These are phyloP conservation scores for Myxozyma neotropica DNA, from an alignment of 805 yeast genomes.

Conservation along the genomic window DNA sequence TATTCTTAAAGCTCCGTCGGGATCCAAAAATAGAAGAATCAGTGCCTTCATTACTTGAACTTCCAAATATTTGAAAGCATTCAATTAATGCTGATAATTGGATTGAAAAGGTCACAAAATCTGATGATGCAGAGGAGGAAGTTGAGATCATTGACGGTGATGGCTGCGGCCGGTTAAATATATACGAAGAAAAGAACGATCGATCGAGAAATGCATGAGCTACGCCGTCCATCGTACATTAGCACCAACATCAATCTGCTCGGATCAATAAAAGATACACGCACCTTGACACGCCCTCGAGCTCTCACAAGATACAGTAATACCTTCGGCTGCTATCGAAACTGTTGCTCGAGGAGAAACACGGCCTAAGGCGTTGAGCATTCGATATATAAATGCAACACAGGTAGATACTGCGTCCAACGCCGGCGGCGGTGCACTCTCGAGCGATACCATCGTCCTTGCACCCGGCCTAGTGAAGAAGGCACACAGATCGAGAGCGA, in stretches of 20 bases:
- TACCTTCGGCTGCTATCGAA: conserved; percentile 18
- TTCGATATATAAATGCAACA: conserved; percentile 27
- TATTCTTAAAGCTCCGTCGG: not conserved
- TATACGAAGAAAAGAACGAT: conserved; percentile 23
- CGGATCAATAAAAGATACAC: not conserved
- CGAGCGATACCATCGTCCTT: not conserved
- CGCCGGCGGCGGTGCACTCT: not conserved
- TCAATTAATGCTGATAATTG: conserved; percentile 26
- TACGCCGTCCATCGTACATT: not conserved
- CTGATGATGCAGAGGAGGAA: no score
- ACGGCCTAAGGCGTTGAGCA: conserved; percentile 16
- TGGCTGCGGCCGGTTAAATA: conserved; percentile 5
- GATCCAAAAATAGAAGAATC: not conserved
- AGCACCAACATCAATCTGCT: no score
- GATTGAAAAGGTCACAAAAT: conserved; percentile 9
- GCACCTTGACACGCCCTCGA: conserved; percentile 19
- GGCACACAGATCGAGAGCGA: no score
- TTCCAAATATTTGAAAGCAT: conserved; percentile 32
- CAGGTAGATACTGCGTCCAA: conserved; percentile 31
- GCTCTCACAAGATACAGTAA: conserved; percentile 25
- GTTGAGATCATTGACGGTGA: not conserved
- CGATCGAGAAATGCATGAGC: conserved; percentile 27
- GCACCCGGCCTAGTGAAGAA: no score
- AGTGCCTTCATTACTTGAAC: not conserved
- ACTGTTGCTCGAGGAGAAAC: conserved; percentile 28